phyloP scores from a whole-genome alignment of 768 basidiomycete species.

The Fibroporia radiculosa region DNA sequence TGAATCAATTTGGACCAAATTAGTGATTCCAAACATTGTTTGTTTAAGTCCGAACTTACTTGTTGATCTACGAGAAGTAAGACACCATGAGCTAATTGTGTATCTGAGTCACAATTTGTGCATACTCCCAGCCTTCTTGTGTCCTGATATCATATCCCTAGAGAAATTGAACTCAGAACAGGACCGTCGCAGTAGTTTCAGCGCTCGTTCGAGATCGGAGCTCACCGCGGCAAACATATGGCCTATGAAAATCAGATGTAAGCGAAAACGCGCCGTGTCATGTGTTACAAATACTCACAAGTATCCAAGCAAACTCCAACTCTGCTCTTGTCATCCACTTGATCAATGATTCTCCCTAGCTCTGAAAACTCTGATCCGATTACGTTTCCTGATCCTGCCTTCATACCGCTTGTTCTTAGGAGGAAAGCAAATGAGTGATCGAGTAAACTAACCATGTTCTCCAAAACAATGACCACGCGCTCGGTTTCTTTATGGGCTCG shows the following conservation, averaged over 20 bases:
- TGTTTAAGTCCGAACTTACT: too few species aligned
- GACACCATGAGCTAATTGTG: not conserved
- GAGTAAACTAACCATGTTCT: slow-evolving; percentile 73
- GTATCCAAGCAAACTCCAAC: slow-evolving; percentile 86
- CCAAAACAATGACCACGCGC: slow-evolving; percentile 57
- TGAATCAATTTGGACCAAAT: too few species aligned
- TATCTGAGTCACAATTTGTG: slow-evolving; percentile 7
- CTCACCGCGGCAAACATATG: slow-evolving; percentile 73
- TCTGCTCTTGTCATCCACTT: slow-evolving; percentile 63
- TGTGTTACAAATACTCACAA: slow-evolving; percentile 42
- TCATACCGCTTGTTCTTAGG: not conserved
- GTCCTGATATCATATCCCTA: slow-evolving; percentile 83
- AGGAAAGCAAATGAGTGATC: not conserved
- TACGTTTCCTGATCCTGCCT: slow-evolving; percentile 78
- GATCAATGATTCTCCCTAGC: slow-evolving; percentile 57
- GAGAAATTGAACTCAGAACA: too few species aligned
- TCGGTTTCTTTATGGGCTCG: slow-evolving; percentile 57
- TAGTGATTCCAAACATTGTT: too few species aligned
- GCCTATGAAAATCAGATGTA: slow-evolving; percentile 39
- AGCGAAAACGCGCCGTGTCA: not conserved
- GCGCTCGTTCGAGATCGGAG: too few species aligned
- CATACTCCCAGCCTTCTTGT: slow-evolving; percentile 64
- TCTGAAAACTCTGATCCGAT: slow-evolving; percentile 68
- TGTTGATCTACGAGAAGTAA: too few species aligned
- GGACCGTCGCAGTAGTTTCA: too few species aligned